phyloP scores from a whole-genome alignment of 495 filamentous ascomycete genomes.

The Aspergillus bertholletiae region DNA sequence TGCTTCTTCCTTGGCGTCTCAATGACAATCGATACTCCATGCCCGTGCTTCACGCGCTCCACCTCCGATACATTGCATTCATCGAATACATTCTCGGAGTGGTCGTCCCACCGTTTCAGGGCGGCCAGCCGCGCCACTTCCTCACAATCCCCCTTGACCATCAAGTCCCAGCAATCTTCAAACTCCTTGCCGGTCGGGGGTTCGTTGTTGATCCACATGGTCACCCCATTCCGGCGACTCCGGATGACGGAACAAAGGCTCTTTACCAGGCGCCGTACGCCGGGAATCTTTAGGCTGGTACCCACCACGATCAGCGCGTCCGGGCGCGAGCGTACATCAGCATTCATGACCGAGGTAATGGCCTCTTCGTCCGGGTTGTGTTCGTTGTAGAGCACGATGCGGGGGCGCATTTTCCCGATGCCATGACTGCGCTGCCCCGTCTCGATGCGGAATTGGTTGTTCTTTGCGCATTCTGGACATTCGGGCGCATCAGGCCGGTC shows the following conservation, averaged over 20 bases:
- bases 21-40: constrained; percentile 40
- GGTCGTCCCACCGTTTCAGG: constrained; percentile 74
- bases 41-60: constrained; percentile 34
- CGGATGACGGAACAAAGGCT: constrained; percentile 84
- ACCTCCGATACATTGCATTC: constrained; percentile 39
- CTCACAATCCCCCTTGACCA: constrained; percentile 84
- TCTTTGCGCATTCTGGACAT: constrained; percentile 70
- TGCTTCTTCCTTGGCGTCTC: constrained; percentile 36
- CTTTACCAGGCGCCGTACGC: constrained; percentile 80
- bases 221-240: constrained; percentile 78
- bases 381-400: constrained; percentile 97
- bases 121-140: constrained; percentile 73
- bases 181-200: constrained; percentile 79
- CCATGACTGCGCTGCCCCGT: constrained; percentile 91
- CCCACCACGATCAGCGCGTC: constrained; percentile 93
- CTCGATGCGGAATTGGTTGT: constrained; percentile 71
- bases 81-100: constrained; percentile 40
- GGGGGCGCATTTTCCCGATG: constrained; percentile 82
- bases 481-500: constrained; percentile 79
- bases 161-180: constrained; percentile 86
- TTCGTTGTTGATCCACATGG: constrained; percentile 92
- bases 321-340: constrained; percentile 78
- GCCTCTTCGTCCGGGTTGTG: constrained; percentile 94
- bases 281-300: constrained; percentile 91
- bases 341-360: constrained; percentile 82